Base-by-base conservation (phyloP, 352 stramenopile genomes). In the Paralagenidium karlingii region DNA sequence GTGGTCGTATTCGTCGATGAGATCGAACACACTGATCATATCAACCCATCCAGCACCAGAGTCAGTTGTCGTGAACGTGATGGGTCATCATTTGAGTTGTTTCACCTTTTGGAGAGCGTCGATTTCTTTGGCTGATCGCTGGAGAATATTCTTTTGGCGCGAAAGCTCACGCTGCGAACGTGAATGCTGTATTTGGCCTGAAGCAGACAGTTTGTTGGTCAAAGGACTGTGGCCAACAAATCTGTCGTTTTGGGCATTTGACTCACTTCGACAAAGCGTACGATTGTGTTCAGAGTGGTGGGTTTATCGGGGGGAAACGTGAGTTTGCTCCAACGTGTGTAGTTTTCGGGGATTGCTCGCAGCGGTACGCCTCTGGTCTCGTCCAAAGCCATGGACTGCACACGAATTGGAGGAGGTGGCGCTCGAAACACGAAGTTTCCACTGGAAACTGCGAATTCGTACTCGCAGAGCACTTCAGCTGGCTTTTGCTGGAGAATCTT, bases 271-370 rank as follows among this genome's bases (percentile, higher is more conserved):
- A n/a, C n/a, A n/a, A n/a, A n/a, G n/a, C n/a, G n/a, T n/a, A n/a
- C n/a, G n/a, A n/a, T n/a, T n/a, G n/a, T n/a, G n/a, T n/a, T n/a
- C n/a, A n/a, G n/a, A n/a, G n/a, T n/a, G n/a, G n/a, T 25, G 41
- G 28, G 0, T 49, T 51, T 3, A 37, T 11, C 1, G 62, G 59
- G 1, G 70, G 20, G 5, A 21, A n/a, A n/a, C n/a, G n/a, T 32
- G 13, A 75, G 44, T 29, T 63, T 64, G 20, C 43, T 59, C 62
- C 58, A 69, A 9, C 38, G 41, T 7, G 59, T 60, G 10, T 58
- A 52, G n/a, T 49, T 15, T 1, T 66, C 56, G 10, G 57, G 58
- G n/a, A 60, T 39, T 0, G 45, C 33, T 24, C 57, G 52, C 16
- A 75, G 31, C 0, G 49, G 32, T 0, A 43, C 38, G 3, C 49